A percentile compares a stretch with the other conserved stretches of the same genome.
These are phyloP conservation scores for Sonneratia caseolaris DNA, from an alignment of 345 rosid species.

Conservation along the genomic window DNA sequence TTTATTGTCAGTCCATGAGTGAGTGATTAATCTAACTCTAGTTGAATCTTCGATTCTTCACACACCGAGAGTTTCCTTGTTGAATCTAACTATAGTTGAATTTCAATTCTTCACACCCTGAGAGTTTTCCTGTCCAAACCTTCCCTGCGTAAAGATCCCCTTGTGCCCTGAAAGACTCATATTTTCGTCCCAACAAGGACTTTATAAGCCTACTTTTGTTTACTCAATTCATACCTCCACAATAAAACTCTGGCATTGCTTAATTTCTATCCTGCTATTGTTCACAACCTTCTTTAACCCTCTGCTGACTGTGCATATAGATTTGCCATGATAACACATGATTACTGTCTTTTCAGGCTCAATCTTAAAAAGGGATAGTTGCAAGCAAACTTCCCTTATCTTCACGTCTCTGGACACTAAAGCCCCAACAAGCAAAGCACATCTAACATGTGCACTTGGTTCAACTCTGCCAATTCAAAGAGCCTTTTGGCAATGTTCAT, in stretches of 20 bases:
- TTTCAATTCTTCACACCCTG: too few species aligned
- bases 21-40: too few species aligned
- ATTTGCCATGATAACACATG: conserved; percentile 53
- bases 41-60: too few species aligned
- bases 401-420: conserved; percentile 54
- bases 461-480: conserved; percentile 58
- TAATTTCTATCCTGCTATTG: conserved; percentile 57
- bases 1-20: too few species aligned
- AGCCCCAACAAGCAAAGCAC: conserved; percentile 74
- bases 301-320: conserved; percentile 51
- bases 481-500: conserved; percentile 66
- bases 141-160: too few species aligned
- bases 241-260: conserved; percentile 33
- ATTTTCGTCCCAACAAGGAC: too few species aligned
- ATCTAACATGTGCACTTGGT: conserved; percentile 72
- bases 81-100: too few species aligned
- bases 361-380: conserved; percentile 41
- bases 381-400: conserved; percentile 44
- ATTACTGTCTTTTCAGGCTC: conserved; percentile 52
- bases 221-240: not conserved
- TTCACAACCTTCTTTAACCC: conserved; percentile 73
- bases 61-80: too few species aligned
- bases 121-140: too few species aligned
- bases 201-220: too few species aligned
- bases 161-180: too few species aligned